Evolutionary conservation across 169 alveolate species (phyloP), one percentile per base, ranked within the genome.

Genomic region (Plasmodium berghei): DNA sequence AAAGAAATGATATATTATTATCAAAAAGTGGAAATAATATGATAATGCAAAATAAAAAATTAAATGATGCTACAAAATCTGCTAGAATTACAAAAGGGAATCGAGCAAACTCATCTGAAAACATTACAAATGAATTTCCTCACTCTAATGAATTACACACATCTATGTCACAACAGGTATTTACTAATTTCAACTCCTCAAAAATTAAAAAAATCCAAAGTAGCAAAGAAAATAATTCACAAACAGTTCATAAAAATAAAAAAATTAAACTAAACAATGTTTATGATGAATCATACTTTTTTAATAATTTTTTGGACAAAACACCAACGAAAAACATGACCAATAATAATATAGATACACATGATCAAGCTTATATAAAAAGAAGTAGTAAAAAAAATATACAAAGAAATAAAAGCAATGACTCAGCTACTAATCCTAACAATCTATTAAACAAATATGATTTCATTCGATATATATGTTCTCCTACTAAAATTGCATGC

Each of bases 401-500:
- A 52, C 22, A 18, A 12, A 75, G 16, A 6, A 67, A 55, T 10
- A 48, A 72, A 20, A 40, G 8, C 5, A 74, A 74, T 28, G 63
- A 74, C 48, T 8, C 67, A 54, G 1, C 22, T 10, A 61, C 8
- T 62, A 63, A 16, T 20, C 46, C 55, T 22, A 40, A 42, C 72
- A 48, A 42, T 56, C 54, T 83, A 20, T 66, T 83, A 46, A 67
- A 83, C 62, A 83, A 83, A 83, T 83, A 83, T 18, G 90, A 83
- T 67, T 83, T 67, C 69, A 83, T 83, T 83, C 59, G 85, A 67
- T 67, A 46, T 66, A 83, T 83, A 5, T 83, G 90, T 67, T 83
- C 90, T 5, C 90, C 90, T 5, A 66, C n/a, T 48, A 83, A 83
- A 55, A 74, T 42, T 48, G 12, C 20, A 26, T 24, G 26, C 26